Base-by-base conservation (phyloP, 345 rosid species). In the Corymbia maculata region DNA sequence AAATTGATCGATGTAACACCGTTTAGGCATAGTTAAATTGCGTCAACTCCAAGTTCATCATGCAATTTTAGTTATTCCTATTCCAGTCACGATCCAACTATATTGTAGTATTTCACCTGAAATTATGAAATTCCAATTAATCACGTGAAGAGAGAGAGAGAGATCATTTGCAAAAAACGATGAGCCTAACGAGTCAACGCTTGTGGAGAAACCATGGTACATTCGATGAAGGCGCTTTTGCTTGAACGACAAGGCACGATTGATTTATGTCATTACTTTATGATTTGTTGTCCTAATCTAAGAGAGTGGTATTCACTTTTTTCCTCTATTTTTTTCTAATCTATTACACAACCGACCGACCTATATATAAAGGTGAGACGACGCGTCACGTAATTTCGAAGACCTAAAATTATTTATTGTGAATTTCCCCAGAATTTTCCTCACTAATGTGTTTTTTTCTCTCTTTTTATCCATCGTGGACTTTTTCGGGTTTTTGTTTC, bases 1-100 rank as follows among this genome's bases (percentile, higher is more conserved):
- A 19, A 3, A 42, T 75, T 19, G 49, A 75, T 75, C 0, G 0
- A 4, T 3, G 24, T 6, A 3, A 1, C 13, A 13, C 19, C 5
- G 1, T 64, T n/a, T 64, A n/a, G n/a, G 32, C 16, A 6, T 6
- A n/a, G 32, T 14, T 64, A 64, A 13, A n/a, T n/a, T 15, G 1
- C 42, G 9, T 1, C n/a, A 32, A n/a, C 26, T 61, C 7, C 26
- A 61, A 28, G 30, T 61, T 28, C 11, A 61, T 61, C 8, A 6
- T 7, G 3, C 13, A 5, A 1, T 61, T 12, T 61, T 28, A 42
- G 19, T 42, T 75, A 19, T 75, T 10, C 15, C 9, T 75, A 19
- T 75, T 10, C 15, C 9, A 42, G 8, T 44, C 49, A 21, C 4
- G 28, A 44, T 75, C 49, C 4, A 45, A 75, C 28, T 42, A 42